These are phyloP conservation scores for Ophiostoma himal-ulmi DNA, from an alignment of 2,329 filamentous ascomycete species.

Conservation along the genomic window DNA sequence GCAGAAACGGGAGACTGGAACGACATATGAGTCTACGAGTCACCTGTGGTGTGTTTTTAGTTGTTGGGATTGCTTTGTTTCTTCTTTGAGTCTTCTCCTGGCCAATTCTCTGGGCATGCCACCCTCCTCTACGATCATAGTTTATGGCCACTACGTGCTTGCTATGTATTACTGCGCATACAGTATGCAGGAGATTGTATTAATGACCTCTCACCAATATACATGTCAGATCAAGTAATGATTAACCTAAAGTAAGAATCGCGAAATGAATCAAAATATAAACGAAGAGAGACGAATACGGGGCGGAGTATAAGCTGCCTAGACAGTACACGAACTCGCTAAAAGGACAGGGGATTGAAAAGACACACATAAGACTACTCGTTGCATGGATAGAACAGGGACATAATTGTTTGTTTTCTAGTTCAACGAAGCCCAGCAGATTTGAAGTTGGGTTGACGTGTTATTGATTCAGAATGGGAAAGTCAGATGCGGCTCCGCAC, in stretches of 20 bases:
- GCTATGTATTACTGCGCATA: neutral
- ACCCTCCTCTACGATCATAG: neutral
- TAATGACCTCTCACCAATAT: neutral
- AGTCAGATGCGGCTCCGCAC: slow-evolving; percentile 19
- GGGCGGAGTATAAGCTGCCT: neutral
- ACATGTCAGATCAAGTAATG: neutral
- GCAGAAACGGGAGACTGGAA: neutral
- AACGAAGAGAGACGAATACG: neutral
- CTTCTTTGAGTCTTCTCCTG: neutral
- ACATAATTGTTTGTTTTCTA: neutral
- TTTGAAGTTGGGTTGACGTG: neutral
- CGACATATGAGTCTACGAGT: neutral
- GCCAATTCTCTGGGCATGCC: neutral
- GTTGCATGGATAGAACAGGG: neutral
- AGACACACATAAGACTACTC: neutral
- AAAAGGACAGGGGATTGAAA: neutral
- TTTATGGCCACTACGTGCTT: neutral
- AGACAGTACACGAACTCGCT: neutral
- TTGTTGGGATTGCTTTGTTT: neutral
- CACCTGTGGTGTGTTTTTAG: neutral
- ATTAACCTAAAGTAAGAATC: neutral
- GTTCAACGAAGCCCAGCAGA: neutral
- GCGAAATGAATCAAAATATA: neutral
- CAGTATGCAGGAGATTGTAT: neutral
- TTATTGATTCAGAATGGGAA: slow-evolving; percentile 10